A percentile compares a stretch with the other conserved stretches of the same genome.
These are phyloP conservation scores for Nicotiana tomentosiformis DNA, from an alignment of 257 asterid genomes.

Conservation along the genomic window DNA sequence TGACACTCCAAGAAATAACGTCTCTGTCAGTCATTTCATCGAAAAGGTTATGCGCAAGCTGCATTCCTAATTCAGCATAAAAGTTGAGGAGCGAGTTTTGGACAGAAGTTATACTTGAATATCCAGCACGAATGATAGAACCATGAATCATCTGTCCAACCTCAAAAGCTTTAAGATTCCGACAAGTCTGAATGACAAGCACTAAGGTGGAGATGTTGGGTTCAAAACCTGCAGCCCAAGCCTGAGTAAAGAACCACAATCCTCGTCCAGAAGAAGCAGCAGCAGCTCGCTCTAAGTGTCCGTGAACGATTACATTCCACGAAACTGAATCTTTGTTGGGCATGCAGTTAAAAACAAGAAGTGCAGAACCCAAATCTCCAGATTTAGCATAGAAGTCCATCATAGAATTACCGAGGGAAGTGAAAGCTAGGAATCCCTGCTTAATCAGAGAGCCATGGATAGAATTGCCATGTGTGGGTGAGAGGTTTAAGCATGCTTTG, in stretches of 20 bases:
- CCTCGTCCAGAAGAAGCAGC: slow-evolving; percentile 37
- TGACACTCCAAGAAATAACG: slow-evolving; percentile 76
- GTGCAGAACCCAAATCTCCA: slow-evolving; percentile 43
- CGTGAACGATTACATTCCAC: slow-evolving; percentile 77
- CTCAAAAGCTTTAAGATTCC: slow-evolving; percentile 27
- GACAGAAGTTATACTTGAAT: slow-evolving; percentile 43
- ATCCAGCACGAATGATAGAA: slow-evolving; percentile 50
- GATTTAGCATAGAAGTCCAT: slow-evolving; percentile 70
- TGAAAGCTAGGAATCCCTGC: slow-evolving; percentile 56
- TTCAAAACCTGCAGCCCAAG: slow-evolving; percentile 46
- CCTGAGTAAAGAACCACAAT: slow-evolving; percentile 41
- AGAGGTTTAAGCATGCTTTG: slow-evolving; percentile 50
- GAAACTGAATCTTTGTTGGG: slow-evolving; percentile 58
- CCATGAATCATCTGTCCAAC: slow-evolving; percentile 53
- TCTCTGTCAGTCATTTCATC: slow-evolving; percentile 66
- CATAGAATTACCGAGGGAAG: slow-evolving; percentile 56
- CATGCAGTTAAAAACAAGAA: slow-evolving; percentile 42
- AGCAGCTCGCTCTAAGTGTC: slow-evolving; percentile 35
- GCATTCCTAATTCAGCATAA: slow-evolving; percentile 51
- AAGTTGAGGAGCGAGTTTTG: slow-evolving; percentile 63
- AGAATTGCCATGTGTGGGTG: slow-evolving; percentile 38
- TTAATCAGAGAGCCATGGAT: slow-evolving; percentile 60
- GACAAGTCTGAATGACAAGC: slow-evolving; percentile 58
- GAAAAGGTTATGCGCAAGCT: slow-evolving; percentile 54
- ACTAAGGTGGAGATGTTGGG: slow-evolving; percentile 77